Evolutionary conservation across 768 basidiomycete genomes (phyloP).

Genomic region (Mycena venus): DNA sequence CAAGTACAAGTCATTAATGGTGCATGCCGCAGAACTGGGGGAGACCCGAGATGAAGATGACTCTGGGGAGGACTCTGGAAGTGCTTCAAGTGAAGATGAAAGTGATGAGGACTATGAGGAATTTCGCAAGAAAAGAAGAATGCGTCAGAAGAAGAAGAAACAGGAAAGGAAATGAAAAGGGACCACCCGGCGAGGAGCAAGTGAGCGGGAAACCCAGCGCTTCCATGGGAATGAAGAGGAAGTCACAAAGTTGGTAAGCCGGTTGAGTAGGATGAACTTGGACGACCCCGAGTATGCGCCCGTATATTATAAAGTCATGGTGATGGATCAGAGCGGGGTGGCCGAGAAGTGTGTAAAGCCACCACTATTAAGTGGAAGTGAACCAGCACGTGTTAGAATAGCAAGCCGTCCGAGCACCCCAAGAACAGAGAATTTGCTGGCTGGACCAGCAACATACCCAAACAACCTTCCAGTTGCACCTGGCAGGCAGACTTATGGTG

Average conservation of each 20-base stretch:
- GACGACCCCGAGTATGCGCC: constrained; percentile 28
- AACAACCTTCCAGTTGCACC: neutral
- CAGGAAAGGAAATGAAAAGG: too few species aligned
- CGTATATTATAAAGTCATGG: constrained; percentile 20
- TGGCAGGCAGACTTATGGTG: too few species aligned
- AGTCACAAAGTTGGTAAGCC: neutral
- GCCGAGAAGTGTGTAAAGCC: neutral
- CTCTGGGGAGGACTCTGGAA: constrained; percentile 5
- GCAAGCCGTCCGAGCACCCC: neutral
- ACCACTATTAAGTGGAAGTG: neutral
- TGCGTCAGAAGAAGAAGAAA: neutral
- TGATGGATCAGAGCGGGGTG: neutral
- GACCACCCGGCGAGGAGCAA: neutral
- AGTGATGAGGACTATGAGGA: neutral
- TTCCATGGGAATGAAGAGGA: constrained; percentile 6
- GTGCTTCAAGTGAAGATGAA: neutral
- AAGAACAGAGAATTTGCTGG: neutral
- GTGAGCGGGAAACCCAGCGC: neutral
- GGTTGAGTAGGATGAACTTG: neutral
- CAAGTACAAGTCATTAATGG: constrained; percentile 1
- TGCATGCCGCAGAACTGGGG: constrained; percentile 4
- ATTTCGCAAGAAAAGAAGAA: neutral
- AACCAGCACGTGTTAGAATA: neutral
- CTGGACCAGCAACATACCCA: neutral
- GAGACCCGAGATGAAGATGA: constrained; percentile 7